Base-by-base conservation (phyloP, 768 basidiomycete species). In the Nevesoporus exiguus region DNA sequence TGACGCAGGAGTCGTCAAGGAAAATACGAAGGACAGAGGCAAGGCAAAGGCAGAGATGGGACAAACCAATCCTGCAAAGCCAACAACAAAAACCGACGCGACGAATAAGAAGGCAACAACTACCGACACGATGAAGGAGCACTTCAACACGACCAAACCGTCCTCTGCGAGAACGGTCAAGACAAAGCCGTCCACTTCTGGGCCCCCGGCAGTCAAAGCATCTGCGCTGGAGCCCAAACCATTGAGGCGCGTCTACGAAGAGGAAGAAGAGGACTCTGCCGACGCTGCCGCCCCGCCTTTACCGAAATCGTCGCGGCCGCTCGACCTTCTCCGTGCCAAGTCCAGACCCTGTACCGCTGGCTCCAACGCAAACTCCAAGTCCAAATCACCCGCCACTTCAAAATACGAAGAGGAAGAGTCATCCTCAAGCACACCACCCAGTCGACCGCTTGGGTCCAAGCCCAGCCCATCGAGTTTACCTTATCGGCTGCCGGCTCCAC, bases 291-390 rank as follows among this genome's bases (percentile, higher is more conserved):
- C 30, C 21, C 45, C 54, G 13, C 33, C 41, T 0, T 47, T 68
- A 14, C 47, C 60, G 19, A 60, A 55, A 56, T 55, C 60, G 13
- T 55, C 15, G 17, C 67, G 67, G n/a, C 67, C 67, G 0, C 67
- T 68, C 14, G 67, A 69, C n/a, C 21, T 67, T 47, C 50, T 65
- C 14, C 63, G 63, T 37, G 58, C 54, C 5, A 63, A 56, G 52
- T 10, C 45, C 27, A 60, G 43, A 31, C 6, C 7, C 11, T 15
- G 17, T 17, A 17, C 41, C 19, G n/a, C 30, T 6, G 22, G 29
- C 7, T 44, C 51, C 15, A 56, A 39, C 1, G 7, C 49, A 6
- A 59, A 49, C 19, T 33, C 44, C 1, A 59, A 53, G 10, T 11
- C 50, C 14, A 25, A 39, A 2, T 17, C 15, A 14, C 15, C 15